phyloP scores from a whole-genome alignment of 345 rosid species.

The Eucalyptus erythrocorys region DNA sequence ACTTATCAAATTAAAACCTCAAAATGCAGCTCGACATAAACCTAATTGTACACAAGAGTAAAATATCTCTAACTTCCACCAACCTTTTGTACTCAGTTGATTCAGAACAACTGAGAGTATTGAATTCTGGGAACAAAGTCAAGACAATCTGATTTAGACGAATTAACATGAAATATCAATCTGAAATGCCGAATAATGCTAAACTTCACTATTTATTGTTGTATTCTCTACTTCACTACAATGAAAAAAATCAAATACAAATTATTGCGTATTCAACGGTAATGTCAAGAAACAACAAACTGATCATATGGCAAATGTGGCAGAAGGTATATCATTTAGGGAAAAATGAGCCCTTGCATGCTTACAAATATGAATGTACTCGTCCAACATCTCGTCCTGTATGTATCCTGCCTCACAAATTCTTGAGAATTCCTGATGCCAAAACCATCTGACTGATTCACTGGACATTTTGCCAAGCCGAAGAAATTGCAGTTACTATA shows the following conservation, averaged over 20 bases:
- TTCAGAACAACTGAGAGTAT: not conserved
- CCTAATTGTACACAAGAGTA: not conserved
- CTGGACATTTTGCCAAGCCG: constrained; percentile 42
- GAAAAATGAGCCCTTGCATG: constrained; percentile 18
- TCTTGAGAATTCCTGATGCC: constrained; percentile 41
- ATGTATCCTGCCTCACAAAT: constrained; percentile 29
- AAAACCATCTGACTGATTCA: constrained; percentile 25
- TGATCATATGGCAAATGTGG: not conserved
- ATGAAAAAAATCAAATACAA: not conserved
- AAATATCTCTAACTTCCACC: not conserved
- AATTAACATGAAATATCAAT: not conserved
- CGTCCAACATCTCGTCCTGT: constrained; percentile 15
- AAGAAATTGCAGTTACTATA: constrained; percentile 10
- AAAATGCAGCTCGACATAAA: not conserved
- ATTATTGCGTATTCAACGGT: not conserved
- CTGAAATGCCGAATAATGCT: not conserved
- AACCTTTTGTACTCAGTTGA: not conserved
- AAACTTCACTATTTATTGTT: not conserved
- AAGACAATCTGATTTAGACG: not conserved
- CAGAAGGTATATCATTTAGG: not conserved
- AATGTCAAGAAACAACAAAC: not conserved
- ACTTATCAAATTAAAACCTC: not conserved
- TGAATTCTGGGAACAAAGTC: not conserved
- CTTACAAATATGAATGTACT: constrained; percentile 35
- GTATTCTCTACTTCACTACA: not conserved